phyloP scores from a whole-genome alignment of 179 eudicot genomes.

The Camellia oleifera region DNA sequence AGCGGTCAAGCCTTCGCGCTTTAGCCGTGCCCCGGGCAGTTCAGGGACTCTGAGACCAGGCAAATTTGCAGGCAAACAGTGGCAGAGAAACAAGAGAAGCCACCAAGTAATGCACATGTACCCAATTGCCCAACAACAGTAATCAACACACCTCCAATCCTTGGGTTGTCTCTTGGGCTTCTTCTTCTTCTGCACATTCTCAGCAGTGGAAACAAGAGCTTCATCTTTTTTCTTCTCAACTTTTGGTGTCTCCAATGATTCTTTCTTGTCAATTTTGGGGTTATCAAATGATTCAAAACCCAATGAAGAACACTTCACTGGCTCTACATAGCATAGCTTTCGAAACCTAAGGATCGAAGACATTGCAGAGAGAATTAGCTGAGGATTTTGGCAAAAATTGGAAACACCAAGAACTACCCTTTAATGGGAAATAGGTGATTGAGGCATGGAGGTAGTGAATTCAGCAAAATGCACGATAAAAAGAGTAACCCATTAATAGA shows the following conservation, averaged over 20 bases:
- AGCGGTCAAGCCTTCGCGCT: slow-evolving; percentile 40
- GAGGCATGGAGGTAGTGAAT: slow-evolving; percentile 3
- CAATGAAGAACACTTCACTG: slow-evolving; percentile 17
- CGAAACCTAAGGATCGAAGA: slow-evolving; percentile 43
- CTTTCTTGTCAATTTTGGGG: not conserved
- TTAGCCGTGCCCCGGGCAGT: slow-evolving; percentile 46
- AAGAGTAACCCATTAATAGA: slow-evolving; percentile 4
- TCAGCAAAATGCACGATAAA: not conserved
- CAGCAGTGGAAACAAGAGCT: not conserved
- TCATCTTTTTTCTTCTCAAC: slow-evolving; percentile 17
- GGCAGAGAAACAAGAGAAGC: slow-evolving; percentile 39
- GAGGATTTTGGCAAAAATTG: not conserved
- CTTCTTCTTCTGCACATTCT: slow-evolving; percentile 7
- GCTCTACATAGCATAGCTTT: slow-evolving; percentile 36
- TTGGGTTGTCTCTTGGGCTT: not conserved
- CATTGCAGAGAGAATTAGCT: slow-evolving; percentile 19
- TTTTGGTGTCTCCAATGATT: slow-evolving; percentile 20
- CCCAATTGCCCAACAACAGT: slow-evolving; percentile 54
- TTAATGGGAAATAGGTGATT: not conserved
- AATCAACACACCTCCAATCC: slow-evolving; percentile 47
- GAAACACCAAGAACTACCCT: not conserved
- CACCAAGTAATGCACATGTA: slow-evolving; percentile 46
- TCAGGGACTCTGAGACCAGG: slow-evolving; percentile 36
- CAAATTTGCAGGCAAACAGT: slow-evolving; percentile 36
- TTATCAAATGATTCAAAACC: slow-evolving; percentile 12